A percentile compares a stretch with the other conserved stretches of the same genome.
Evolutionary conservation across 2,329 filamentous ascomycete species (phyloP).

Genomic region (Ploettnerulaceae sp.): DNA sequence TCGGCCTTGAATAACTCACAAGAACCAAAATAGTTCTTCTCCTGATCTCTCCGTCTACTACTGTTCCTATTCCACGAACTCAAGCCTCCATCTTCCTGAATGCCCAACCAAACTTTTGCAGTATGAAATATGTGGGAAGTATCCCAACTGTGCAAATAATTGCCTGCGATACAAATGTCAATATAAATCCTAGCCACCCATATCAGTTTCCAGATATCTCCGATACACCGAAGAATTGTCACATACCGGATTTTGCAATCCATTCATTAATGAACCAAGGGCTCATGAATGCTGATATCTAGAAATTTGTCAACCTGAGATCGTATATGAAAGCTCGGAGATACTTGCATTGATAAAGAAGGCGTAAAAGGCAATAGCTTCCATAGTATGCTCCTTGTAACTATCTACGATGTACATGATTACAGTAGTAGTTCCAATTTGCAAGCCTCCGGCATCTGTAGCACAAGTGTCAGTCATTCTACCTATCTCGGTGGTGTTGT

Average conservation of each 20-base stretch:
- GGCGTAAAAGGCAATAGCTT: constrained; percentile 49
- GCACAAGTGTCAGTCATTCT: not conserved
- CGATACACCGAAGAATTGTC: not conserved
- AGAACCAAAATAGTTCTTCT: too few relatives aligned
- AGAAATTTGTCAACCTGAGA: constrained; percentile 2
- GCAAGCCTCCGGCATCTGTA: constrained; percentile 48
- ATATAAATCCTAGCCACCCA: constrained; percentile 23
- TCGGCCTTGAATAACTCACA: not conserved
- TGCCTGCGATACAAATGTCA: constrained; percentile 32
- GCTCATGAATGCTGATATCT: constrained; percentile 20
- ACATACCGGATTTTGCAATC: constrained; percentile 21
- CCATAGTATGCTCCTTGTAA: constrained; percentile 51
- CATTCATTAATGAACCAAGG: constrained; percentile 32
- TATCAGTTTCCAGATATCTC: not conserved
- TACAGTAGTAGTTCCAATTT: constrained; percentile 51
- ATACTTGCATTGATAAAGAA: constrained; percentile 48
- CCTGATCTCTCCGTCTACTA: not conserved
- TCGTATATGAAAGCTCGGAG: constrained; percentile 35
- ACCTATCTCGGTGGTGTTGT: not conserved
- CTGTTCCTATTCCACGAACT: not conserved
- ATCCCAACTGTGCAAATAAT: constrained; percentile 30
- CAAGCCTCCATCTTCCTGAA: not conserved
- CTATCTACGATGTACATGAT: constrained; percentile 51
- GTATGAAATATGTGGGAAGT: constrained; percentile 23
- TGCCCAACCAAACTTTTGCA: constrained; percentile 24